phyloP scores from a whole-genome alignment of 768 basidiomycete species.

The Ephemerocybe angulata region DNA sequence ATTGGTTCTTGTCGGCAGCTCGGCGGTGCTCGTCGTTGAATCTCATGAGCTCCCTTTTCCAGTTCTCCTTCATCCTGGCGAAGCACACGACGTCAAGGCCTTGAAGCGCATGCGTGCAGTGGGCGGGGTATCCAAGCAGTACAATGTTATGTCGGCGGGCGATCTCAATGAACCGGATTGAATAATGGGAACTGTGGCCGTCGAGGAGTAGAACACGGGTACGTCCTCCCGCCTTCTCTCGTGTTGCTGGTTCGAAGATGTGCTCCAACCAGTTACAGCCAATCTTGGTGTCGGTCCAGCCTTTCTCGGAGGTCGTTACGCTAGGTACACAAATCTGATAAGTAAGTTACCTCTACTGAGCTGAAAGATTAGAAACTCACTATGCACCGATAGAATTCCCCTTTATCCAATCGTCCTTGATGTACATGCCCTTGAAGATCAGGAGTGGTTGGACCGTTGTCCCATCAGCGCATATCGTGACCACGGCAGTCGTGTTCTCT shows the following conservation, averaged over 20 bases:
- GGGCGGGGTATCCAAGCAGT: slow-evolving; percentile 36
- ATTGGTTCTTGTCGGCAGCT: slow-evolving; percentile 33
- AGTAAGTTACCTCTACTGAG: not conserved
- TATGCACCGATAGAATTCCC: slow-evolving; percentile 33
- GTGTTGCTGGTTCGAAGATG: slow-evolving; percentile 31
- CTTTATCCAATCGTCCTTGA: slow-evolving; percentile 27
- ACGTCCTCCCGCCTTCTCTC: slow-evolving; percentile 29
- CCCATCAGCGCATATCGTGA: slow-evolving; percentile 40
- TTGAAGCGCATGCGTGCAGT: slow-evolving; percentile 39
- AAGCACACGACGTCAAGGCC: slow-evolving; percentile 45
- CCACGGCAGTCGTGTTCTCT: slow-evolving; percentile 34
- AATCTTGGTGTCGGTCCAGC: slow-evolving; percentile 29
- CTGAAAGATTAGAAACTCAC: slow-evolving; percentile 19
- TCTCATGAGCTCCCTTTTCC: slow-evolving; percentile 18
- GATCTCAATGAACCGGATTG: slow-evolving; percentile 30
- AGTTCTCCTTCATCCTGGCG: slow-evolving; percentile 32
- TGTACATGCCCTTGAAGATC: slow-evolving; percentile 37
- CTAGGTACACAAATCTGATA: not conserved
- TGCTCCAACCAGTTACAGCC: slow-evolving; percentile 22
- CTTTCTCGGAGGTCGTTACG: slow-evolving; percentile 24
- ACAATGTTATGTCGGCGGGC: slow-evolving; percentile 32
- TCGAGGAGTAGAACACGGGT: slow-evolving; percentile 33
- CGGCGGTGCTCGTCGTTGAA: slow-evolving; percentile 22
- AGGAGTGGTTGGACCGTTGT: slow-evolving; percentile 27
- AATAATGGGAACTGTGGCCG: slow-evolving; percentile 40